Base-by-base conservation (phyloP, 139 green algal genomes). In the Pseudopediastrum boryanum region DNA sequence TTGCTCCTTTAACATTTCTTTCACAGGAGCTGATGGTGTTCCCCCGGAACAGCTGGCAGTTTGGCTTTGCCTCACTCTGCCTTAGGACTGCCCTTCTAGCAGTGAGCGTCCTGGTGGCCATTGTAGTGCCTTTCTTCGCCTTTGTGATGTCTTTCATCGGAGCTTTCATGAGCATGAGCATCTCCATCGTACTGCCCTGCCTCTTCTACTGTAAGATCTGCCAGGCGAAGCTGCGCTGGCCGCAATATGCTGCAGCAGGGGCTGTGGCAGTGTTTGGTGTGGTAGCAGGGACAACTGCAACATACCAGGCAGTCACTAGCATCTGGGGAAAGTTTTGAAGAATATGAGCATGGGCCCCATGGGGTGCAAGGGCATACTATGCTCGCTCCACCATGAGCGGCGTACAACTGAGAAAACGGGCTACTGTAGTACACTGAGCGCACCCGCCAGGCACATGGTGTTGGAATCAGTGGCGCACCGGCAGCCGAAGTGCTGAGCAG, bases 131-230 rank as follows among this genome's bases (percentile, higher is more conserved):
- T 5, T 89, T 85, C 50, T 83, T 89, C 61, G 70, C 56, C 3
- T 54, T 74, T 27, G 64, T 89, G 41, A 84, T 84, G 77, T 43
- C 64, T 12, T 62, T 89, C 19, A 89, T 89, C 68, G 84, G 84
- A 43, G 73, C 76, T 1, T 72, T 86, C 25, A 79, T 89, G 35
- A 80, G 67, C 27, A 67, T 86, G 31, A 64, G 56, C 29, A 77
- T 86, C 31, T 75, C 61, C 25, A 71, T 86, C 41, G 83, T 89
- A 33, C 72, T 86, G 54, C 84, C 84, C 7, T 79, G 58, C 61
- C 25, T 81, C 23, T 84, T 77, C 36, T 78, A 76, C 71, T 62
- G 82, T 7, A 56, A 38, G 27, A 42, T 89, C 19, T 85, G 46
- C 16, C 48, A 23, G n/a, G 56, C 65, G 41, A 41, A 75, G 35